These are phyloP conservation scores for Cercospora citrullina DNA, from an alignment of 2,329 filamentous ascomycete species.

Conservation along the genomic window DNA sequence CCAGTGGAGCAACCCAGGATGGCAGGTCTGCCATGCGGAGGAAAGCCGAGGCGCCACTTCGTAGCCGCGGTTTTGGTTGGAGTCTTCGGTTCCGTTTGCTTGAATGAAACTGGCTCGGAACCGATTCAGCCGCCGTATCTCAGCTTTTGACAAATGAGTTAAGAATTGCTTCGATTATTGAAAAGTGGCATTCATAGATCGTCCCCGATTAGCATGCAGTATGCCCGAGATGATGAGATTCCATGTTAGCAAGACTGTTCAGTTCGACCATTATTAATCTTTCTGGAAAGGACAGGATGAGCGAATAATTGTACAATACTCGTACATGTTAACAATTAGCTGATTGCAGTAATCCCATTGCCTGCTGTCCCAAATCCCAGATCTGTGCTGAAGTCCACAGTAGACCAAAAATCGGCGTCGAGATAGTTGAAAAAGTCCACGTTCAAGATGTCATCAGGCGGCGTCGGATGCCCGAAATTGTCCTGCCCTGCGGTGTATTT, in stretches of 20 bases:
- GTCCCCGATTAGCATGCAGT: not conserved
- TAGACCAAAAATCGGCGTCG: conserved; percentile 32
- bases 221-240: not conserved
- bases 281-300: not conserved
- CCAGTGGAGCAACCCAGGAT: not conserved
- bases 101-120: not conserved
- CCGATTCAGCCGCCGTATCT: not conserved
- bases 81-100: not conserved
- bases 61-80: not conserved
- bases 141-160: not conserved
- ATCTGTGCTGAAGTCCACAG: conserved; percentile 5
- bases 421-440: conserved; percentile 35
- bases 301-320: not conserved
- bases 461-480: conserved; percentile 23
- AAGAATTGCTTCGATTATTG: not conserved
- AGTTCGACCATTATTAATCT: not conserved
- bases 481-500: conserved; percentile 14
- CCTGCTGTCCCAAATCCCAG: not conserved
- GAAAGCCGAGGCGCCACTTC: conserved; percentile 4
- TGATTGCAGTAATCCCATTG: not conserved
- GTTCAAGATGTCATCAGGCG: conserved; percentile 30
- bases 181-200: not conserved
- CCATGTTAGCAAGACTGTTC: not conserved
- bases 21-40: conserved; percentile 1
- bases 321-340: not conserved